Conservation (phyloP, 2,329 filamentous ascomycete genomes). For the Seiridium cupressi region DNA sequence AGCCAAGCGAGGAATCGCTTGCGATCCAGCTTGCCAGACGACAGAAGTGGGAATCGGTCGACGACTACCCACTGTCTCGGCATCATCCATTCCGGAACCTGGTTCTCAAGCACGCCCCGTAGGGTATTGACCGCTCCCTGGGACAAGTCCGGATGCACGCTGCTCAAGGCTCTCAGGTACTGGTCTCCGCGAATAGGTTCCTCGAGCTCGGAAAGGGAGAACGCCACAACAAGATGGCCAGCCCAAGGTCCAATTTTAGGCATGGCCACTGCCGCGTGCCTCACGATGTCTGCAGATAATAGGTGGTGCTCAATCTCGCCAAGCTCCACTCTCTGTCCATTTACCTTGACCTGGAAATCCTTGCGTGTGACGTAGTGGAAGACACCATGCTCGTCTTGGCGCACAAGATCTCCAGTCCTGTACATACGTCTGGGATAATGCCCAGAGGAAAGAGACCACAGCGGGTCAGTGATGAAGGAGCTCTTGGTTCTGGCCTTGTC, state of each 20-base stretch:
- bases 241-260: no score
- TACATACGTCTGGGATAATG: no score
- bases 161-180: no score
- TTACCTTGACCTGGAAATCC: not conserved
- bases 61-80: slow-evolving; percentile 20
- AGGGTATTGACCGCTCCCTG: no score
- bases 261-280: not conserved
- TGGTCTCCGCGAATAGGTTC: no score
- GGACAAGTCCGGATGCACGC: no score
- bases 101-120: not conserved
- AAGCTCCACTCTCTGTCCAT: not conserved
- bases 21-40: no score
- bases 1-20: no score
- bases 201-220: slow-evolving; percentile 1
- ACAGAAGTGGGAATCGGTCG: slow-evolving; percentile 16
- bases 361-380: not conserved
- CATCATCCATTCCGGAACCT: slow-evolving; percentile 22
- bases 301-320: no score
- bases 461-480: not conserved
- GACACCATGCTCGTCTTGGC: not conserved
- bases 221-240: not conserved
- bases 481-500: not conserved
- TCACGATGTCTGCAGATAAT: no score
- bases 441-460: no score
- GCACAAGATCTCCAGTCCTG: not conserved